phyloP scores from a whole-genome alignment of 148 eudicot genomes.

The Cornus kousa region DNA sequence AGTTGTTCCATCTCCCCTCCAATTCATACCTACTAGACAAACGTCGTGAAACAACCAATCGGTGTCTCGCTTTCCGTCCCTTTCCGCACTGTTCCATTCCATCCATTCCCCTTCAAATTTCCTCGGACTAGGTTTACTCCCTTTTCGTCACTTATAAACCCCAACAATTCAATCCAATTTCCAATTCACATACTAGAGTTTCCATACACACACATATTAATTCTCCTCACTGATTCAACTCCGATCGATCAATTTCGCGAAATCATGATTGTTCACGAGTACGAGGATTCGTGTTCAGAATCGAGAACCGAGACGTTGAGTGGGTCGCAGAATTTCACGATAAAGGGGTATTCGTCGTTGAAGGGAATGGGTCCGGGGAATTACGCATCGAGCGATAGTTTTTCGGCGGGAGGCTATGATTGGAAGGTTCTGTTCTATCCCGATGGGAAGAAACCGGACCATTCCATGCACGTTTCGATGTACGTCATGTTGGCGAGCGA shows the following conservation, averaged over 20 bases:
- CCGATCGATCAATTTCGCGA: conserved; percentile 17
- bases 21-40: too few relatives aligned
- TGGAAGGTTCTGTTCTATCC: conserved; percentile 95
- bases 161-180: too few relatives aligned
- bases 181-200: too few relatives aligned
- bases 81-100: too few relatives aligned
- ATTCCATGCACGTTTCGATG: conserved; percentile 60
- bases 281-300: conserved; percentile 43
- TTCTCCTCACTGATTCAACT: too few relatives aligned
- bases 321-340: conserved; percentile 75
- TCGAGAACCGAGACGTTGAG: conserved; percentile 73
- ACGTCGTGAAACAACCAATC: too few relatives aligned
- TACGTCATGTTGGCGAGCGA: conserved; percentile 85
- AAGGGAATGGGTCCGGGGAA: conserved; percentile 86
- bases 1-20: too few relatives aligned
- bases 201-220: too few relatives aligned
- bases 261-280: conserved; percentile 23
- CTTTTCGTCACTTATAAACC: too few relatives aligned
- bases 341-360: conserved; percentile 76
- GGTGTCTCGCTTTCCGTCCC: too few relatives aligned
- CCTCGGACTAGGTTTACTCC: too few relatives aligned
- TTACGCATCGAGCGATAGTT: conserved; percentile 67
- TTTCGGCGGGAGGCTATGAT: conserved; percentile 78
- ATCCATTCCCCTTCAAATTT: too few relatives aligned
- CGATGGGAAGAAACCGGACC: conserved; percentile 84